These are phyloP conservation scores for Colletotrichum noveboracense DNA, from an alignment of 2,329 filamentous ascomycete genomes.

Conservation along the genomic window DNA sequence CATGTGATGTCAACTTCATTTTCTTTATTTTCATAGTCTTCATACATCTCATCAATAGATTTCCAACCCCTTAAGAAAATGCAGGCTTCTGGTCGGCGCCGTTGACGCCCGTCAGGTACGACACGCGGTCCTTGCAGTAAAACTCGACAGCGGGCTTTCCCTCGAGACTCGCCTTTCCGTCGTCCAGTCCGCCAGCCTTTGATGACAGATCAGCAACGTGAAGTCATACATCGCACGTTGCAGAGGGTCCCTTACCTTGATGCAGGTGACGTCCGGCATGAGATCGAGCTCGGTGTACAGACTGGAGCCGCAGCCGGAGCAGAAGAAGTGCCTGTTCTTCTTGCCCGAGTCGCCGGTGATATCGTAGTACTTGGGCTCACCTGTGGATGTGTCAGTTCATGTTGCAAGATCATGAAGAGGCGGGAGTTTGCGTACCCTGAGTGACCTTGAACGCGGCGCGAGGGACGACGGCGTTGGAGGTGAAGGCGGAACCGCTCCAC, in stretches of 20 bases:
- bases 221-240: accelerated
- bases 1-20: not conserved
- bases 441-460: conserved; percentile 51
- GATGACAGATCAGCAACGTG: not conserved
- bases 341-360: conserved; percentile 54
- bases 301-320: conserved; percentile 53
- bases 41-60: not conserved
- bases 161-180: conserved; percentile 46
- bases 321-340: conserved; percentile 62
- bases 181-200: conserved; percentile 52
- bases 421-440: conserved; percentile 40
- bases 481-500: conserved; percentile 59
- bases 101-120: conserved; percentile 44
- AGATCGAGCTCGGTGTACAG: conserved; percentile 58
- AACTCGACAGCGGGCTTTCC: conserved; percentile 55
- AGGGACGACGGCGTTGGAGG: conserved; percentile 57
- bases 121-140: conserved; percentile 54
- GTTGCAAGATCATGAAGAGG: accelerated
- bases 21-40: not conserved
- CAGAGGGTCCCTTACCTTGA: conserved; percentile 41
- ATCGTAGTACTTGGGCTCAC: conserved; percentile 53
- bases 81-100: conserved; percentile 52
- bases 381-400: conserved; percentile 27
- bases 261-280: conserved; percentile 52
- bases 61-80: not conserved